Conservation (phyloP, 179 eudicot species). For the Beta lomatogona region DNA sequence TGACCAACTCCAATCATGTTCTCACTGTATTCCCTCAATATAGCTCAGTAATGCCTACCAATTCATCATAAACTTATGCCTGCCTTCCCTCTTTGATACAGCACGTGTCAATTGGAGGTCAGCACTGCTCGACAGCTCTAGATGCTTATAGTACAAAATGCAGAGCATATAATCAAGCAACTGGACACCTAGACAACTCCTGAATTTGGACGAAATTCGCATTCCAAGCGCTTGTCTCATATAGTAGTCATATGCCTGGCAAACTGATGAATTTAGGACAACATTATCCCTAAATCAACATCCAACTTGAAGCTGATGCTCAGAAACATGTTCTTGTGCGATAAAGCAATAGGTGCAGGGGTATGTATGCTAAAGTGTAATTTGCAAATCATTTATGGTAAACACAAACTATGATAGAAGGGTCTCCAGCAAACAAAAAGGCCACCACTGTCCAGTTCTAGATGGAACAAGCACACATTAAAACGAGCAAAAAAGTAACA, state of each 20-base stretch:
- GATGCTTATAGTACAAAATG: neutral
- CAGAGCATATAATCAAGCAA: neutral
- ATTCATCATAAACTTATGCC: neutral
- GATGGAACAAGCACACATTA: neutral
- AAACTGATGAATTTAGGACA: neutral
- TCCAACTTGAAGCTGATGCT: neutral
- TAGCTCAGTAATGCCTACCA: neutral
- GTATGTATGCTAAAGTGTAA: neutral
- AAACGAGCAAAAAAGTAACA: neutral
- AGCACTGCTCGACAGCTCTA: neutral
- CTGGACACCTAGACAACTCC: neutral
- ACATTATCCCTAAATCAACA: neutral
- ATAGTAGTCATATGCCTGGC: neutral
- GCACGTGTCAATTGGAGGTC: neutral
- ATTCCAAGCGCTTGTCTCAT: neutral
- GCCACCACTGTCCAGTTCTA: neutral
- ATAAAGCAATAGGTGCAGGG: neutral
- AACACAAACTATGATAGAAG: neutral
- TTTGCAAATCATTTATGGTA: neutral
- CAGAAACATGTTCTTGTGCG: neutral
- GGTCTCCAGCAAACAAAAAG: neutral
- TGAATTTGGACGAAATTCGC: neutral
- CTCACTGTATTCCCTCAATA: neutral
- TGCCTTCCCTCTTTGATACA: neutral
- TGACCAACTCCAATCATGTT: neutral